Conservation (phyloP, 768 basidiomycete species). For the Phlebiopsis flavidoalba region DNA sequence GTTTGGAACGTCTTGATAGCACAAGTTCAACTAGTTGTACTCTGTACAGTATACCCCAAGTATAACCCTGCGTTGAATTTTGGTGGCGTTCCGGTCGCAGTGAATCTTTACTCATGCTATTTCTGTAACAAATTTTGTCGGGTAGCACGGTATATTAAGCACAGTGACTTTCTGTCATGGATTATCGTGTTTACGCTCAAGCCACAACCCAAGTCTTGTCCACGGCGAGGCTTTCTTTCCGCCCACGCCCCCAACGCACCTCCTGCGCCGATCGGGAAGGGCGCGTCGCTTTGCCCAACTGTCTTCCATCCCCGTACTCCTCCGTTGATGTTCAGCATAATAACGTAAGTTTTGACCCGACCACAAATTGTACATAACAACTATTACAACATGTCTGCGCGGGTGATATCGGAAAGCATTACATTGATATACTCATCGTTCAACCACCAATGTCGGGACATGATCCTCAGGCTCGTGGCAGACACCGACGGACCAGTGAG, state of each 20-base stretch:
- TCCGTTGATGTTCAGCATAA: background rate
- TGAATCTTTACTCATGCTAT: no score
- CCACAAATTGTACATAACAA: background rate
- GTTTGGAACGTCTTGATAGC: background rate
- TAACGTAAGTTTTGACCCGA: no score
- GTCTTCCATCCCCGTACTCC: background rate
- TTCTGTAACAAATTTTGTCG: no score
- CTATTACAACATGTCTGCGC: background rate
- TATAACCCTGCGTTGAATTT: background rate
- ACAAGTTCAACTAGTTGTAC: background rate
- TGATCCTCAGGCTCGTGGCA: background rate
- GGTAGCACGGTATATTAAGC: no score
- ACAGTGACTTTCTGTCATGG: no score
- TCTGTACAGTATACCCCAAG: background rate
- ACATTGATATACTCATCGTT: background rate
- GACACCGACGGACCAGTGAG: slow-evolving; percentile 3
- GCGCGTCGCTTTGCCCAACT: background rate
- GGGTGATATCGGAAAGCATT: background rate
- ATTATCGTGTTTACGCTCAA: no score
- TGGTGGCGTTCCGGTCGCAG: no score
- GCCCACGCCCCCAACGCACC: background rate
- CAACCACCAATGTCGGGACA: background rate
- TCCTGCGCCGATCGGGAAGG: background rate
- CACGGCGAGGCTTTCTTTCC: no score
- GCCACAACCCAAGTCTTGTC: no score